These are phyloP conservation scores for Stagonosporopsis cucurbitacearum DNA, from an alignment of 2,329 filamentous ascomycete genomes.

Conservation along the genomic window DNA sequence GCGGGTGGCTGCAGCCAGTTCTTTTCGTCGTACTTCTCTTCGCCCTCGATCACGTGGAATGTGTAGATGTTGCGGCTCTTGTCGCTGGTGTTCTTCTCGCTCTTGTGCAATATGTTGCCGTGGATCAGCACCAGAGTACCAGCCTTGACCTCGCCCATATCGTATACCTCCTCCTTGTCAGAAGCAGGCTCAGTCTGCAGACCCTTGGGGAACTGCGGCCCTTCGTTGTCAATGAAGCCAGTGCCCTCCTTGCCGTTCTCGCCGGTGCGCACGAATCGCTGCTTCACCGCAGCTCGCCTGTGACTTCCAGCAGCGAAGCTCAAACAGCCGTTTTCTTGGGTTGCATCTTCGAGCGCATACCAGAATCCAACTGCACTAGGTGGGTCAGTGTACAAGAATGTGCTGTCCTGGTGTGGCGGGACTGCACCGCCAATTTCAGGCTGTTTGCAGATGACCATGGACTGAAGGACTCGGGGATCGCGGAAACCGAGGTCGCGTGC, in stretches of 20 bases:
- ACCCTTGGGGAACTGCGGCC: slow-evolving; percentile 64
- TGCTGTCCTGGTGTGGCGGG: slow-evolving; percentile 88
- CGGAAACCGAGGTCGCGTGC: slow-evolving; percentile 74
- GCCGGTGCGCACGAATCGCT: slow-evolving; percentile 74
- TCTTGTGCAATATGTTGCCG: slow-evolving; percentile 95
- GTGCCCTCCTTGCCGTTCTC: slow-evolving; percentile 47
- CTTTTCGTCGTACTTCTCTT: slow-evolving; percentile 76
- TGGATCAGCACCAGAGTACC: slow-evolving; percentile 93
- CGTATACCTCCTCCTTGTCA: slow-evolving; percentile 65
- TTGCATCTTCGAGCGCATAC: slow-evolving; percentile 95
- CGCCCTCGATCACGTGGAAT: slow-evolving; percentile 93
- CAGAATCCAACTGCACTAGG: slow-evolving; percentile 94
- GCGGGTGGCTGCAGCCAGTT: slow-evolving; percentile 93
- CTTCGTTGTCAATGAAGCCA: slow-evolving; percentile 67
- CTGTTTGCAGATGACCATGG: slow-evolving; percentile 99
- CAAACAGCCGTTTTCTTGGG: slow-evolving; percentile 83
- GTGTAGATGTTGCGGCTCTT: slow-evolving; percentile 96
- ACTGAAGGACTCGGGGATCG: slow-evolving; percentile 83
- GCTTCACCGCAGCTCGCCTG: slow-evolving; percentile 70
- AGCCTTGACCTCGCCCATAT: slow-evolving; percentile 85
- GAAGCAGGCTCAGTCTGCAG: slow-evolving; percentile 51
- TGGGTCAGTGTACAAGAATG: slow-evolving; percentile 88
- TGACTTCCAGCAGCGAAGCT: slow-evolving; percentile 87
- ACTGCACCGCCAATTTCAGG: slow-evolving; percentile 94
- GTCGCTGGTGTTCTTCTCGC: slow-evolving; percentile 84